A percentile compares a stretch with the other conserved stretches of the same genome.
phyloP scores from a whole-genome alignment of 2,329 filamentous ascomycete genomes.

The Aspergillus persii region DNA sequence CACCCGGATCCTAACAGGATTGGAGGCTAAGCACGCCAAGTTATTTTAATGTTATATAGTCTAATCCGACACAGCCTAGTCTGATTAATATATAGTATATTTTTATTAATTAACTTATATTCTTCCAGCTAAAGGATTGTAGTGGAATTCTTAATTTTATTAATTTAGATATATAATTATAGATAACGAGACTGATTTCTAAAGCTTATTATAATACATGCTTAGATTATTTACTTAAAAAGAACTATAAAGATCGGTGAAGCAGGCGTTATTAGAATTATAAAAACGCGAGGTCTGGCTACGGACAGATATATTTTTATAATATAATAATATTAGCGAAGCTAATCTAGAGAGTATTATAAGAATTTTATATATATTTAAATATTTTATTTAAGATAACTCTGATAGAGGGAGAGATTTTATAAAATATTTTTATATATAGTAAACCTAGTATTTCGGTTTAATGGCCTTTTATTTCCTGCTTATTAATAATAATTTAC shows the following conservation, averaged over 20 bases:
- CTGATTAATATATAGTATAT: conserved; percentile 1
- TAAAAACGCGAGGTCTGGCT: conserved; percentile 24
- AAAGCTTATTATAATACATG: background rate
- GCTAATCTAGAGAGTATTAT: conserved; percentile 18
- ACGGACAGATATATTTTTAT: conserved; percentile 25
- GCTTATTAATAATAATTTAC: background rate
- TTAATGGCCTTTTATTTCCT: background rate
- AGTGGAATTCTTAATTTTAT: background rate
- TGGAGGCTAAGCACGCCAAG: background rate
- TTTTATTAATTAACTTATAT: background rate
- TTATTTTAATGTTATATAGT: background rate
- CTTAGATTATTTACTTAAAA: conserved; percentile 24
- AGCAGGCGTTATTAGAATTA: conserved; percentile 18
- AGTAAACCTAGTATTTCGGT: background rate
- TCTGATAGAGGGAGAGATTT: conserved; percentile 21
- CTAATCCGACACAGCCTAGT: background rate
- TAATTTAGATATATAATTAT: background rate
- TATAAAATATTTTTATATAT: conserved; percentile 17
- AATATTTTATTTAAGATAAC: conserved; percentile 23
- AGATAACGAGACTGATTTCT: background rate
- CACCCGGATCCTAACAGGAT: background rate
- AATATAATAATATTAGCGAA: conserved; percentile 21
- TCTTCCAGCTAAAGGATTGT: conserved; percentile 2
- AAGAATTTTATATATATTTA: conserved; percentile 17
- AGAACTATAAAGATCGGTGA: conserved; percentile 18